These are phyloP conservation scores for Tieghemostelium lacteum DNA, from an alignment of 78 protist species.

Conservation along the genomic window DNA sequence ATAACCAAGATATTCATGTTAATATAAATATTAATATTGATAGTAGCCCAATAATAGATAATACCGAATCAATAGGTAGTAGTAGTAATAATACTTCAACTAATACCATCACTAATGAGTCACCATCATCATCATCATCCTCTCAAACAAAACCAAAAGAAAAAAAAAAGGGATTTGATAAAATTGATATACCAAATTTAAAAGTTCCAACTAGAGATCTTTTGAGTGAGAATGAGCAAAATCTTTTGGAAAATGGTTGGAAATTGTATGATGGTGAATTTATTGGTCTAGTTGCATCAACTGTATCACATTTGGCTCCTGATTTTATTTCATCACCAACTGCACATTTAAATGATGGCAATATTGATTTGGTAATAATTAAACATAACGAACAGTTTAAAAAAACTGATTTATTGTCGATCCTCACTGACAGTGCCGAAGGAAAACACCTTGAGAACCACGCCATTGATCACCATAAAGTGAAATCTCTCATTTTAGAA, in stretches of 20 bases:
- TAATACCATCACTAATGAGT: neutral
- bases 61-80: neutral
- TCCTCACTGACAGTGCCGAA: conserved; percentile 40
- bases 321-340: conserved; percentile 68
- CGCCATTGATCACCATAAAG: conserved; percentile 41
- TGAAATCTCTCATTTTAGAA: conserved; percentile 35
- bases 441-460: conserved; percentile 52
- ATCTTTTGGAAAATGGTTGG: conserved; percentile 12
- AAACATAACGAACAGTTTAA: conserved; percentile 20
- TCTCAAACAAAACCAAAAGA: neutral
- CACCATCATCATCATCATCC: neutral
- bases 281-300: conserved; percentile 54
- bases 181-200: neutral
- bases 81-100: neutral
- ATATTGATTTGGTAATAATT: conserved; percentile 36
- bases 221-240: neutral
- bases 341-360: conserved; percentile 67
- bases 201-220: neutral
- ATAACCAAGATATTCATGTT: neutral
- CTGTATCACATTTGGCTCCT: conserved; percentile 46
- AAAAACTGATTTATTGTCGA: conserved; percentile 25
- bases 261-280: conserved; percentile 46
- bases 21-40: neutral
- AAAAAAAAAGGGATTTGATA: neutral
- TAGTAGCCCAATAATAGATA: neutral